Conservation (phyloP, 2,329 filamentous ascomycete species). For the Trichoderma breve region DNA sequence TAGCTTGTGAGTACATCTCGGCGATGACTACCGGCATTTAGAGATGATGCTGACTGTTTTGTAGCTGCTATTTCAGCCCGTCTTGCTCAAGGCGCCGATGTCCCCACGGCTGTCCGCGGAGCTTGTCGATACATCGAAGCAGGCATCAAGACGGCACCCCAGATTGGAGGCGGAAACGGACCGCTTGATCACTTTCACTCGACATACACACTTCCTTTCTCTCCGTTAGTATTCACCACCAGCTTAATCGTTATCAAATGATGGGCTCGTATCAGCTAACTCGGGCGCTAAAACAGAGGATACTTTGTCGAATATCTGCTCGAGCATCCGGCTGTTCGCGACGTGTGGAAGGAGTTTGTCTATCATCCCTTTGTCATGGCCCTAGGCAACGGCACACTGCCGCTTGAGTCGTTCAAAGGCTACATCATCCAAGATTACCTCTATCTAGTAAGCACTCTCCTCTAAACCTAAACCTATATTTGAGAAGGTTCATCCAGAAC, state of each 20-base stretch:
- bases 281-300: constrained; percentile 47
- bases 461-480: not conserved
- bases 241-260: fast-evolving
- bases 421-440: constrained; percentile 93
- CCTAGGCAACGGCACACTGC: constrained; percentile 72
- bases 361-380: constrained; percentile 79
- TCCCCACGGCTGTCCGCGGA: constrained; percentile 61
- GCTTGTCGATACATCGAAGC: constrained; percentile 70
- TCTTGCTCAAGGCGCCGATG: constrained; percentile 56
- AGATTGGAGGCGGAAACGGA: constrained; percentile 65
- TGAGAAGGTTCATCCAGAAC: fast-evolving
- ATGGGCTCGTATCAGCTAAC: not conserved
- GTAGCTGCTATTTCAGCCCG: constrained; percentile 73
- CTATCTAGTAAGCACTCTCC: constrained; percentile 62
- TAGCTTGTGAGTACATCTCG: constrained; percentile 66
- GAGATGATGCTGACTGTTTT: not conserved
- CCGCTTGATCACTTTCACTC: constrained; percentile 81
- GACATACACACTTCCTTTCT: constrained; percentile 63
- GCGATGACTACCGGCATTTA: too few species aligned
- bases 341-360: constrained; percentile 72
- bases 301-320: constrained; percentile 83
- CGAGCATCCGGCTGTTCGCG: constrained; percentile 68
- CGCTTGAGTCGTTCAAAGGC: constrained; percentile 74
- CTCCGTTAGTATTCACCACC: constrained; percentile 47
- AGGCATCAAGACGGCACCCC: constrained; percentile 63